Base-by-base conservation (phyloP, 2,329 filamentous ascomycete genomes). In the Graphiopsis chlorocephala region DNA sequence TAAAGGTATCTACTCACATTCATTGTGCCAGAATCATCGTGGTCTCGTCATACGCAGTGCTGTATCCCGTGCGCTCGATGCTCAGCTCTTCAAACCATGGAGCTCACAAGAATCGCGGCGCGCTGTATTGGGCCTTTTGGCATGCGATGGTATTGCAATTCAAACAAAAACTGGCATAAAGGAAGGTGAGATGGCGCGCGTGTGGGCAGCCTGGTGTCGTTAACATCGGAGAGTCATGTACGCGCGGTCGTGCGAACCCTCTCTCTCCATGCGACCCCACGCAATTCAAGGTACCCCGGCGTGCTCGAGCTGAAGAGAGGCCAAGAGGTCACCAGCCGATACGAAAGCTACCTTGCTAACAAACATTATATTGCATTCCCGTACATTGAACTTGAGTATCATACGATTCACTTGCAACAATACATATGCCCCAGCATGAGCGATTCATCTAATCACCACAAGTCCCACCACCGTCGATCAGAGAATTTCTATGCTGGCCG, bases 1-100 rank as follows among this genome's bases (percentile, higher is more conserved):
- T 12, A 17, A 25, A 15, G 8, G 23, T 15, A 23, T 31, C 28
- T 11, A 56, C 53, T 56, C 31, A 56, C 53, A 38, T 35, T 56
- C 53, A 56, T 56, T 56, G 53, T 17, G 31, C 31, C 53, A 33
- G 28, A 56, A 38, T 56, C 29, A 33, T 56, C 53, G n/a, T 56
- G 14, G 20, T 26, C 53, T 35, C 29, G 15, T 38, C n/a, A 35
- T 8, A 35, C 53, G 26, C 50, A 29, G n/a, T 53, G n/a, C 20
- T 23, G 20, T 26, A 20, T 35, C 20, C 28, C 20, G 31, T 56
- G 53, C 53, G 53, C 29, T 28, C n/a, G 23, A 38, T 10, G 4
- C 17, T 17, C 29, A 20, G 6, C n/a, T 33, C n/a, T 15, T 56
- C 29, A 35, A 7, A 35, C 31, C 53, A 56, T 53, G 17, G 29